Evolutionary conservation across 768 basidiomycete genomes (phyloP).

Genomic region (Mycena albidolilacea): DNA sequence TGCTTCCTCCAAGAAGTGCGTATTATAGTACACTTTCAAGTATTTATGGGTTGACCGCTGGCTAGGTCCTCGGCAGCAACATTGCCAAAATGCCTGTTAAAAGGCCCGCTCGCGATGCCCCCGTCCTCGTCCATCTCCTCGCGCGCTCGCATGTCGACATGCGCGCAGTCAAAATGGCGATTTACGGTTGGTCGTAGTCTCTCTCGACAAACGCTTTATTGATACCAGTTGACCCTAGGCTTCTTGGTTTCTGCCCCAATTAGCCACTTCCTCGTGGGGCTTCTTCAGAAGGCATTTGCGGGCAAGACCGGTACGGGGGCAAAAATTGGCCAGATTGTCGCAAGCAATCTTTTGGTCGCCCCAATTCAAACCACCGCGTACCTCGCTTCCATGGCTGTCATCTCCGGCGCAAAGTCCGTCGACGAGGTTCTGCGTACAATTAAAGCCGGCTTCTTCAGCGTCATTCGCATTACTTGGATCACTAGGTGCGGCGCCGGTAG

Average conservation of each 20-base stretch:
- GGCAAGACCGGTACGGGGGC: slow-evolving; percentile 70
- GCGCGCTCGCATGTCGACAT: slow-evolving; percentile 72
- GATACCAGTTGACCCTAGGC: no score
- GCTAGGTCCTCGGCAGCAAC: slow-evolving; percentile 72
- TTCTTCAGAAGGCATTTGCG: slow-evolving; percentile 82
- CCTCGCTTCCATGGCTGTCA: slow-evolving; percentile 86
- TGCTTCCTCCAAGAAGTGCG: slow-evolving; percentile 83
- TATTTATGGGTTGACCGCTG: not conserved
- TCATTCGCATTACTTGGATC: slow-evolving; percentile 71
- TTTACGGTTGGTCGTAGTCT: slow-evolving; percentile 66
- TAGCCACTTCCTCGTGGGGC: slow-evolving; percentile 79
- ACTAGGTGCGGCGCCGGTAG: not conserved
- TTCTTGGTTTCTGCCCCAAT: slow-evolving; percentile 88
- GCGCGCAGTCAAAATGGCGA: slow-evolving; percentile 86
- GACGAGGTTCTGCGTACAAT: slow-evolving; percentile 78
- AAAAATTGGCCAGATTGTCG: slow-evolving; percentile 80
- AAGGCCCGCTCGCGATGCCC: slow-evolving; percentile 66
- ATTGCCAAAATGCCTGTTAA: slow-evolving; percentile 72
- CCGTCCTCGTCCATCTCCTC: slow-evolving; percentile 65
- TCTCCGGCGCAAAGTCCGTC: slow-evolving; percentile 81
- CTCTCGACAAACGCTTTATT: no score
- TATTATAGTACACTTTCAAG: not conserved
- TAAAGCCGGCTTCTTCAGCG: slow-evolving; percentile 79
- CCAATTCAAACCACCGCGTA: slow-evolving; percentile 84
- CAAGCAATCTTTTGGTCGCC: slow-evolving; percentile 82